Percentiles rank a stretch among this genome's conserved stretches.
Evolutionary conservation across 257 asterid genomes (phyloP).

Genomic region (Eucommia ulmoides): DNA sequence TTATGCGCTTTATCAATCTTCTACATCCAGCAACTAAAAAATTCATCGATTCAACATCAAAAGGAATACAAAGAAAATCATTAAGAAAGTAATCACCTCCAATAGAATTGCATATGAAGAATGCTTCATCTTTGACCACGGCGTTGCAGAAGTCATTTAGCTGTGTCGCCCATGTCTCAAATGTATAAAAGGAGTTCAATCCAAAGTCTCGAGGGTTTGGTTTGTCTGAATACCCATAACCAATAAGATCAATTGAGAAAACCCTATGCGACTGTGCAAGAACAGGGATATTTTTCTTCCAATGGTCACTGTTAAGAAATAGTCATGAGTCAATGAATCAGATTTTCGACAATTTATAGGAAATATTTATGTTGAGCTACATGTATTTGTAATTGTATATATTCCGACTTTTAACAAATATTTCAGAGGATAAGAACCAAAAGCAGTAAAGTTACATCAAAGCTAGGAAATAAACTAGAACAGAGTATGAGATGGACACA

Average conservation of each 20-base stretch:
- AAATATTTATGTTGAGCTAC: too few relatives aligned
- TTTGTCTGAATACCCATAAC: conserved; percentile 95
- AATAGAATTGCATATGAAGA: conserved; percentile 85
- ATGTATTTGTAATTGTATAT: too few relatives aligned
- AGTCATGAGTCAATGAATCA: conserved; percentile 2
- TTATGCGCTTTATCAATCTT: neutral
- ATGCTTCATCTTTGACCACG: conserved; percentile 54
- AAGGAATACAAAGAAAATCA: neutral
- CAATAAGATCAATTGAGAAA: conserved; percentile 87
- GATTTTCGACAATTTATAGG: too few relatives aligned
- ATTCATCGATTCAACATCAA: neutral
- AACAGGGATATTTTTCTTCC: conserved; percentile 88
- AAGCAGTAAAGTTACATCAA: too few relatives aligned
- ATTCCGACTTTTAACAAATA: too few relatives aligned
- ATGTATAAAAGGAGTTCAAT: conserved; percentile 49
- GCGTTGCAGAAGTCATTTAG: conserved; percentile 76
- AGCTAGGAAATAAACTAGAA: too few relatives aligned
- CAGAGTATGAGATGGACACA: too few relatives aligned
- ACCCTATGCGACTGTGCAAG: conserved; percentile 77
- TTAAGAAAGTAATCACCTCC: conserved; percentile 51
- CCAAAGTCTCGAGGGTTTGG: conserved; percentile 64
- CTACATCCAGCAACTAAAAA: neutral
- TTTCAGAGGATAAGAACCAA: too few relatives aligned
- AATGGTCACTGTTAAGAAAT: conserved; percentile 61
- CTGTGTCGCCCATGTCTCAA: conserved; percentile 94